A percentile compares a stretch with the other conserved stretches of the same genome.
Evolutionary conservation across 2,329 filamentous ascomycete species (phyloP).

Genomic region (Pseudogymnoascus destructans): DNA sequence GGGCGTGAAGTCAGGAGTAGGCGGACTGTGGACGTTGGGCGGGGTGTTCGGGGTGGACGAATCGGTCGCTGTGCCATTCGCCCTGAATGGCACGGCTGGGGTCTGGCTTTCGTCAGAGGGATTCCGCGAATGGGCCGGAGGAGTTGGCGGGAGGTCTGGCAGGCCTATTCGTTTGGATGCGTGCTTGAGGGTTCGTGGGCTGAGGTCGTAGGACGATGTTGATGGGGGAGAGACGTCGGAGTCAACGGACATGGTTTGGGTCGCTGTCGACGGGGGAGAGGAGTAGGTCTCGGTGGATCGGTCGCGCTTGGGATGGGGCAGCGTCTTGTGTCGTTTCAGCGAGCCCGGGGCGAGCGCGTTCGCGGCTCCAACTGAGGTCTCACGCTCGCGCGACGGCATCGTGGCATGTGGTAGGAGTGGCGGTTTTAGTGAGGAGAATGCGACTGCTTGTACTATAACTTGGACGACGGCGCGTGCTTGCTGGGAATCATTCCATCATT

Average conservation of each 20-base stretch:
- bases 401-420: neutral
- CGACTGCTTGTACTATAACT: neutral
- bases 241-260: slow-evolving; percentile 19
- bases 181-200: slow-evolving; percentile 25
- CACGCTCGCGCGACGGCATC: slow-evolving; percentile 9
- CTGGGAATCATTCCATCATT: slow-evolving; percentile 4
- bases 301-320: slow-evolving; percentile 24
- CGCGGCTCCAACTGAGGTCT: neutral
- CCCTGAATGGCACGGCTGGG: neutral
- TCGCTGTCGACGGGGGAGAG: slow-evolving; percentile 16
- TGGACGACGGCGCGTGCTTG: neutral
- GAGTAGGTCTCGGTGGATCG: slow-evolving; percentile 13
- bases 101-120: slow-evolving; percentile 38
- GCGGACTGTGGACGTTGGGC: slow-evolving; percentile 52
- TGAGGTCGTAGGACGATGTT: slow-evolving; percentile 21
- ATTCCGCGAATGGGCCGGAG: slow-evolving; percentile 45
- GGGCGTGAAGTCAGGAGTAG: slow-evolving; percentile 64
- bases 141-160: slow-evolving; percentile 47
- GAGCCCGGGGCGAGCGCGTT: neutral
- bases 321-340: slow-evolving; percentile 24
- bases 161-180: slow-evolving; percentile 21
- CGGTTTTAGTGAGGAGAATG: neutral
- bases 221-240: slow-evolving; percentile 18
- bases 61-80: neutral
- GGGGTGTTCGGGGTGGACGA: slow-evolving; percentile 41